These are phyloP conservation scores for Flaveria trinervia DNA, from an alignment of 129 eudicot species.

Conservation along the genomic window DNA sequence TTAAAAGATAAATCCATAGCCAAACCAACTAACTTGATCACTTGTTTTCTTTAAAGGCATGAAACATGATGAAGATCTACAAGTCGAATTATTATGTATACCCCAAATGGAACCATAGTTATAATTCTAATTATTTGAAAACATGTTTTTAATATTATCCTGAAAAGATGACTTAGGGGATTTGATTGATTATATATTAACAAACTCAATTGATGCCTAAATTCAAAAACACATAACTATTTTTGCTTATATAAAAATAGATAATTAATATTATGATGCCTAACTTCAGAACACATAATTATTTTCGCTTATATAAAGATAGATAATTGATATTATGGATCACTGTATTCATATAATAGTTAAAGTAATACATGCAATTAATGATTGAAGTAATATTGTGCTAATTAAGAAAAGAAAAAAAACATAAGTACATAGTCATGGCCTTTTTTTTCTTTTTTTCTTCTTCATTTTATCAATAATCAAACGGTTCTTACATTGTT, in stretches of 20 bases:
- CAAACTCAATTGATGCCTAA: constrained; percentile 32
- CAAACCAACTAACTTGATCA: background rate
- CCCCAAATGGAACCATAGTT: constrained; percentile 26
- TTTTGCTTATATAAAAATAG: background rate
- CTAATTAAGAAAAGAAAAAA: no score
- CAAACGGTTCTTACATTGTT: no score
- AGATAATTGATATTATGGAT: background rate
- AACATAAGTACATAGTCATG: no score
- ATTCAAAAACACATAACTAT: constrained; percentile 26
- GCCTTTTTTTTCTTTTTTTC: no score
- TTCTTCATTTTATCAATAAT: no score
- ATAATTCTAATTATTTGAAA: constrained; percentile 27
- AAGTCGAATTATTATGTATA: constrained; percentile 22
- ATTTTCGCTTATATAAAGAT: constrained; percentile 2
- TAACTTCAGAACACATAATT: constrained; percentile 23
- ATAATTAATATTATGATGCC: constrained; percentile 10
- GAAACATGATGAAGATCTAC: constrained; percentile 33
- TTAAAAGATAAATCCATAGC: no score
- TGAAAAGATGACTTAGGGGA: constrained; percentile 31
- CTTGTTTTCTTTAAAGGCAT: constrained; percentile 10
- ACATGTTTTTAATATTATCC: constrained; percentile 22
- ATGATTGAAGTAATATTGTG: background rate
- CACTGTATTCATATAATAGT: background rate
- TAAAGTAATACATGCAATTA: no score
- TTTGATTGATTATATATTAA: constrained; percentile 24